phyloP scores from a whole-genome alignment of 441 rosid genomes.

The Macaranga tanarius region DNA sequence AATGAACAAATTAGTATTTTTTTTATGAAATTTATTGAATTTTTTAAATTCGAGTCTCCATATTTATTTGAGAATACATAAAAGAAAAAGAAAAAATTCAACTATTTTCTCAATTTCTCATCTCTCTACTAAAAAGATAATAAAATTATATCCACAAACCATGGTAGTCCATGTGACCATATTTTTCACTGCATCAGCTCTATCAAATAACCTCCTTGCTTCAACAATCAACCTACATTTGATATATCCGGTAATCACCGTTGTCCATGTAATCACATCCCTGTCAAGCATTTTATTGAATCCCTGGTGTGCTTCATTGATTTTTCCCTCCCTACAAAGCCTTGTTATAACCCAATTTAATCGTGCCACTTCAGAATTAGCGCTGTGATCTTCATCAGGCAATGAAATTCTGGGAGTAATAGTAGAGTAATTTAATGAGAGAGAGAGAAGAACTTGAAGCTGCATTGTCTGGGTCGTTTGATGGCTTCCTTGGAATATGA shows the following conservation, averaged over 20 bases:
- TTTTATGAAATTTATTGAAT: too few relatives aligned
- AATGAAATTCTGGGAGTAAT: constrained; percentile 17
- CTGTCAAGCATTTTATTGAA: constrained; percentile 54
- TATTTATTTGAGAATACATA: too few relatives aligned
- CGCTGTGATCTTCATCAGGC: constrained; percentile 23
- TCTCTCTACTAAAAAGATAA: too few relatives aligned
- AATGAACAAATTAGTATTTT: too few relatives aligned
- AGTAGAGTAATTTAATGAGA: neutral
- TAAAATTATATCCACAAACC: constrained; percentile 60
- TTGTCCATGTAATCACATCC: constrained; percentile 66
- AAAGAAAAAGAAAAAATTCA: too few relatives aligned
- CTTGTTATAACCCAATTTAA: constrained; percentile 47
- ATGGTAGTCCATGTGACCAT: constrained; percentile 84
- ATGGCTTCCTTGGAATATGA: neutral
- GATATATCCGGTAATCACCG: constrained; percentile 54
- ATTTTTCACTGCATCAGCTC: constrained; percentile 50
- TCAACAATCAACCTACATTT: constrained; percentile 52
- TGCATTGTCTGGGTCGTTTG: too few relatives aligned
- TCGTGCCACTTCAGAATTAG: constrained; percentile 33
- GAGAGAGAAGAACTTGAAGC: too few relatives aligned
- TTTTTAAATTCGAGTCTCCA: too few relatives aligned
- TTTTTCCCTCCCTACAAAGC: constrained; percentile 45
- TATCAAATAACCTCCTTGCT: constrained; percentile 54
- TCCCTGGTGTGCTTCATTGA: constrained; percentile 46
- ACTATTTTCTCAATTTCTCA: too few relatives aligned